A percentile compares a stretch with the other conserved stretches of the same genome.
phyloP scores from a whole-genome alignment of 805 yeast genomes.

The Ogataea trehalophila region DNA sequence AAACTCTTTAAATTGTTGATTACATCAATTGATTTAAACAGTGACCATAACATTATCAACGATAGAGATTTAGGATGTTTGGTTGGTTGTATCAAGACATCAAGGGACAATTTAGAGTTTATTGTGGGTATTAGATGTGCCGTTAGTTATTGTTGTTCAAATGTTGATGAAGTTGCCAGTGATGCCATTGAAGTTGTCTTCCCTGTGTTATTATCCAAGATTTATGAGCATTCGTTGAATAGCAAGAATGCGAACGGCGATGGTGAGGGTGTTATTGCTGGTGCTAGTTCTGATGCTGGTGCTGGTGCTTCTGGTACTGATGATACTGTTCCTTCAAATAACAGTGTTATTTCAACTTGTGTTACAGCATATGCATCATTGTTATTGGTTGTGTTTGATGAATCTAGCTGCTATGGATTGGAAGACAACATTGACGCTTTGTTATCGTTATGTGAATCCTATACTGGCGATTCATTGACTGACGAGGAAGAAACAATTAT shows the following conservation, averaged over 20 bases:
- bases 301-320: conserved; percentile 3
- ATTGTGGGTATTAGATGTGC: conserved; percentile 36
- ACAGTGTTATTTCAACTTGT: conserved; percentile 14
- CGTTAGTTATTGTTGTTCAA: conserved; percentile 41
- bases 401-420: conserved; percentile 45
- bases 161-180: conserved; percentile 46
- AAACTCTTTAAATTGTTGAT: conserved; percentile 46
- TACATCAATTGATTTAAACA: conserved; percentile 30
- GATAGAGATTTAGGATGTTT: conserved; percentile 34
- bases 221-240: conserved; percentile 4
- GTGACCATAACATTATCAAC: conserved; percentile 27
- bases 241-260: neutral
- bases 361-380: conserved; percentile 27
- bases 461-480: conserved; percentile 24
- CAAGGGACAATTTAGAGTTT: conserved; percentile 32
- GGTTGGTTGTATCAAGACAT: conserved; percentile 28
- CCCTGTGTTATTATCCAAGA: conserved; percentile 23
- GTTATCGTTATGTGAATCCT: conserved; percentile 39
- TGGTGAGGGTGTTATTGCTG: neutral
- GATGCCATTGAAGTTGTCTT: conserved; percentile 26
- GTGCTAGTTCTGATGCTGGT: neutral
- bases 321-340: conserved; percentile 6
- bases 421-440: conserved; percentile 41
- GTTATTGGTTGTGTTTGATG: conserved; percentile 41
- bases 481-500: conserved; percentile 38